phyloP scores from a whole-genome alignment of 2,329 filamentous ascomycete genomes.

The Xylariaceae sp. region DNA sequence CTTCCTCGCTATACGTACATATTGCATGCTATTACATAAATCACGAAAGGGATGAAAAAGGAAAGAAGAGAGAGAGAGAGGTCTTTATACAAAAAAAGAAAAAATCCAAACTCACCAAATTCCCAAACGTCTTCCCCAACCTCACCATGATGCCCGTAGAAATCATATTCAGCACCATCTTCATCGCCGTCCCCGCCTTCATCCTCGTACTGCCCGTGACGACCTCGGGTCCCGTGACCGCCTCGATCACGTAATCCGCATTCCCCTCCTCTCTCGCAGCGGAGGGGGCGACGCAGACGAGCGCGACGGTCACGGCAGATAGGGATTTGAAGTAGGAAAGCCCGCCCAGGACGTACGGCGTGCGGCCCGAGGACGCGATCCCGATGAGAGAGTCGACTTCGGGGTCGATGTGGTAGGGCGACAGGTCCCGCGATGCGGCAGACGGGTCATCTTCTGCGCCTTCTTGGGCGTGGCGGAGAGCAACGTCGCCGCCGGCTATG shows the following conservation, averaged over 20 bases:
- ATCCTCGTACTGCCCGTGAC: conserved; percentile 14
- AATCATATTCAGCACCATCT: conserved; percentile 13
- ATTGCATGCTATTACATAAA: too few species aligned
- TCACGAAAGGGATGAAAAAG: too few species aligned
- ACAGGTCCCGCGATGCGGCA: conserved; percentile 3
- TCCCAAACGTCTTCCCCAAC: conserved; percentile 13
- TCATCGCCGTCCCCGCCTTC: conserved; percentile 13
- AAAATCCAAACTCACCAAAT: conserved; percentile 9
- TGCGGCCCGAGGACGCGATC: conserved; percentile 12
- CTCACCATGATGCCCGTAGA: conserved; percentile 13
- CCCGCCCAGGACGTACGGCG: conserved; percentile 12
- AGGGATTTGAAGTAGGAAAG: conserved; percentile 9
- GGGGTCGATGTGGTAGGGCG: conserved; percentile 6
- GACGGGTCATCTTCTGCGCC: conserved; percentile 10
- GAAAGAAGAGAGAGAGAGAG: too few species aligned
- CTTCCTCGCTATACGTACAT: too few species aligned
- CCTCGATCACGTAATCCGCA: conserved; percentile 11
- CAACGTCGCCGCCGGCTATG: conserved; percentile 13
- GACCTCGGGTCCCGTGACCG: conserved; percentile 8
- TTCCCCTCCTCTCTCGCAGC: conserved; percentile 6
- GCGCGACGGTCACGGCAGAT: conserved; percentile 6
- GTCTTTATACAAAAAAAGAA: too few species aligned
- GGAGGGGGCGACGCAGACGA: conserved; percentile 12
- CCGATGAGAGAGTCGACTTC: conserved; percentile 10
- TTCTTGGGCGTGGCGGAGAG: conserved; percentile 11